These are phyloP conservation scores for Clohesyomyces aquaticus DNA, from an alignment of 495 filamentous ascomycete species.

Conservation along the genomic window DNA sequence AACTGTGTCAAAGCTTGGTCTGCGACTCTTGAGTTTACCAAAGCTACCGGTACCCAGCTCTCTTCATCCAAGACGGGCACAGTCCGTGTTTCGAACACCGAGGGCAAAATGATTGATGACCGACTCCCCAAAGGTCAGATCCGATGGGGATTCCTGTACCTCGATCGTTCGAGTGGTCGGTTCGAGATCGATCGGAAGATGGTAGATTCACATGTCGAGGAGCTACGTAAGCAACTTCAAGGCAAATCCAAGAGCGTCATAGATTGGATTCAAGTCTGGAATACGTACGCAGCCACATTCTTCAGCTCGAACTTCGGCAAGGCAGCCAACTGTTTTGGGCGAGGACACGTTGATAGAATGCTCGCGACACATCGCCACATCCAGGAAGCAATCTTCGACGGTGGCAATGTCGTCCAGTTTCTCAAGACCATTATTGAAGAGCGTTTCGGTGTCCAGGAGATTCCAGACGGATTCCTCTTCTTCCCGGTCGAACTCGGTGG, in stretches of 20 bases:
- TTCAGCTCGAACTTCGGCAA: conserved; percentile 69
- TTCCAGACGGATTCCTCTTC: conserved; percentile 72
- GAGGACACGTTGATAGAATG: conserved; percentile 65
- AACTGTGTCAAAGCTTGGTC: conserved; percentile 62
- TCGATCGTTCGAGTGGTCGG: conserved; percentile 58
- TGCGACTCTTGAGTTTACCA: conserved; percentile 58
- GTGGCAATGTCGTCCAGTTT: conserved; percentile 60
- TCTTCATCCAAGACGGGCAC: conserved; percentile 65
- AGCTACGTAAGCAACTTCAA: conserved; percentile 63
- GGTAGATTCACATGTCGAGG: conserved; percentile 65
- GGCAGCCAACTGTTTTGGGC: conserved; percentile 67
- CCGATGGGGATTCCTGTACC: conserved; percentile 67
- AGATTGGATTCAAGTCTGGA: conserved; percentile 67
- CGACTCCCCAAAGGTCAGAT: conserved; percentile 62
- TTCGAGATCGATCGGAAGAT: conserved; percentile 66
- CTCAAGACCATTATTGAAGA: conserved; percentile 58
- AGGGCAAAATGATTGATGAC: conserved; percentile 33
- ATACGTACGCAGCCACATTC: conserved; percentile 65
- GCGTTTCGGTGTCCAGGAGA: conserved; percentile 58
- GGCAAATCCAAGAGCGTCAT: conserved; percentile 61
- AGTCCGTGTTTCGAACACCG: conserved; percentile 49
- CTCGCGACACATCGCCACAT: conserved; percentile 63
- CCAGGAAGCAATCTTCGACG: conserved; percentile 58
- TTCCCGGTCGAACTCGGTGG: conserved; percentile 47
- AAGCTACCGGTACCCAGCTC: conserved; percentile 60